Base-by-base conservation (phyloP, 202 grass and related monocot species). In the Schoenoplectus tabernaemontani region DNA sequence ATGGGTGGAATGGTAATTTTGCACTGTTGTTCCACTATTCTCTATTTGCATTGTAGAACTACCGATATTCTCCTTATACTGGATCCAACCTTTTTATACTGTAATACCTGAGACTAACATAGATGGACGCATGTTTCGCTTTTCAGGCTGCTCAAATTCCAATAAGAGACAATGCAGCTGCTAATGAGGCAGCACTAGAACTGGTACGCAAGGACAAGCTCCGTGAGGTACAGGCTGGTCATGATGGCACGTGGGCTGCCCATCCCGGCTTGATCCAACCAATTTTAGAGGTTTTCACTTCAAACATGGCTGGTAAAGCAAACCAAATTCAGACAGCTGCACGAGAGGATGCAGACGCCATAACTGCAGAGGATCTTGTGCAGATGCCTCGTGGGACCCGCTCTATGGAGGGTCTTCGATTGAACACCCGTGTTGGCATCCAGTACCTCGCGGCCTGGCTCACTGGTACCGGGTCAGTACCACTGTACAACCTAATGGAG, bases 401-500 rank as follows among this genome's bases (percentile, higher is more conserved):
- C 70, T 92, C 95, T 16, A 82, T 97, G 89, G 87, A 92, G 59
- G 95, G 86, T 1, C 82, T 94, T 66, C 86, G 95, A 59, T 87
- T 94, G 64, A 97, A 97, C 91, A 83, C 88, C 12, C 87, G 91
- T 32, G 89, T 94, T 4, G 95, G 89, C 39, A 88, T 94, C 83
- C 95, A 89, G 64, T 97, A 94, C 86, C 57, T 97, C 0, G 91
- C 87, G 50, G 86, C 95, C 37, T 97, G 95, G 95, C 86, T 97
- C 72, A 83, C 64, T 8, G 91, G 95, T 3, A 84, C 88, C 0
- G 91, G 91, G 1, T 90, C 91, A 65, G 95, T 94, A 80, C 91
- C 95, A 58, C 87, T 97, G 0, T 97, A 92, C 91, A 90, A 90
- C 84, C 89, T 97, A 5, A 98, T 94, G 95, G 95, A 98, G 89